Percentiles rank a stretch among this genome's conserved stretches.
Evolutionary conservation across 2,329 filamentous ascomycete species (phyloP).

Genomic region (Fusarium domesticum): DNA sequence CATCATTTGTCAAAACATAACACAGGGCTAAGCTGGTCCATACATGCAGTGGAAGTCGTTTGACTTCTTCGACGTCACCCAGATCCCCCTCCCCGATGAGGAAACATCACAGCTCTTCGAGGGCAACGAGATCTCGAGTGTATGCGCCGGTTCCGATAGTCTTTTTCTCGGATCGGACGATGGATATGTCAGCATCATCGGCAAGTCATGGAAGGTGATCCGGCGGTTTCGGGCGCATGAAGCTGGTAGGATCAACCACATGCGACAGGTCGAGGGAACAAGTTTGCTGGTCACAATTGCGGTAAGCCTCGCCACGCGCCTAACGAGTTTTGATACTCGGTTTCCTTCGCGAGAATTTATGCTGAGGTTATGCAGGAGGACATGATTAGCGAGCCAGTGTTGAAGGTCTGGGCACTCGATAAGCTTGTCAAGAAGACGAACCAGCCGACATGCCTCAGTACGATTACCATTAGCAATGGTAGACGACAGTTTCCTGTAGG

Average conservation of each 20-base stretch:
- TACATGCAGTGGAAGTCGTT: slow-evolving; percentile 97
- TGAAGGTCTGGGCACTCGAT: slow-evolving; percentile 98
- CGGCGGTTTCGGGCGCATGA: slow-evolving; percentile 87
- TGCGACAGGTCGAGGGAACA: slow-evolving; percentile 87
- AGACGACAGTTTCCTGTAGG: slow-evolving; percentile 86
- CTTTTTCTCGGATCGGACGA: slow-evolving; percentile 85
- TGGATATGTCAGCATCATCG: slow-evolving; percentile 84
- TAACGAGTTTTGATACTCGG: neutral
- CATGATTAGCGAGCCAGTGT: slow-evolving; percentile 76
- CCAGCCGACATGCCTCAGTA: slow-evolving; percentile 82
- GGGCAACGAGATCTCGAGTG: slow-evolving; percentile 75
- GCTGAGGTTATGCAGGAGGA: slow-evolving; percentile 60
- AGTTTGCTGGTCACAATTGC: slow-evolving; percentile 80
- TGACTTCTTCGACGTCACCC: slow-evolving; percentile 96
- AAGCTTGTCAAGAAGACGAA: slow-evolving; percentile 93
- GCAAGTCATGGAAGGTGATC: slow-evolving; percentile 80
- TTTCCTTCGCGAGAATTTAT: neutral
- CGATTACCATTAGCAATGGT: slow-evolving; percentile 81
- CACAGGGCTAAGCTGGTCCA: too few species aligned
- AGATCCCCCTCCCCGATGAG: slow-evolving; percentile 75
- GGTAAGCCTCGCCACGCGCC: slow-evolving; percentile 36
- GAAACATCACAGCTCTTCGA: slow-evolving; percentile 77
- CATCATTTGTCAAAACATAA: too few species aligned
- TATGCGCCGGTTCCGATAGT: slow-evolving; percentile 83
- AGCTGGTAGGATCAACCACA: slow-evolving; percentile 75